A percentile compares a stretch with the other conserved stretches of the same genome.
Evolutionary conservation across 257 asterid genomes (phyloP).

Genomic region (Solanum corneliomulleri): DNA sequence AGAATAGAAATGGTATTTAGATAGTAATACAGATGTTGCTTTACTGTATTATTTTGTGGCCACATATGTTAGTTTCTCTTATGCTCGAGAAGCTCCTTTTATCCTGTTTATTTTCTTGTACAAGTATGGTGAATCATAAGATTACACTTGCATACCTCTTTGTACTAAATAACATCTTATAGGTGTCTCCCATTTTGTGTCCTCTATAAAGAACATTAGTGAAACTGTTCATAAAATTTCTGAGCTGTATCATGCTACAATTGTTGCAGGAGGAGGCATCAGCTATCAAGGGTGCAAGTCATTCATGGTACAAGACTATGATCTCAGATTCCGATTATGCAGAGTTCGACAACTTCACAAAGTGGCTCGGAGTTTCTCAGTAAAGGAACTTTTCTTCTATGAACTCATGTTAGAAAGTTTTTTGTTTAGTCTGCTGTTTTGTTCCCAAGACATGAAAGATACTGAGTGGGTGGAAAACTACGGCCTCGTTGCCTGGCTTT

Average conservation of each 20-base stretch:
- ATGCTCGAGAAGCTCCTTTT: not conserved
- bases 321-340: constrained; percentile 78
- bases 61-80: not conserved
- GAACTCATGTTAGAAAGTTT: not conserved
- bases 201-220: not conserved
- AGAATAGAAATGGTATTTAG: not conserved
- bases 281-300: constrained; percentile 49
- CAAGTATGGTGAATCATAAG: too few relatives aligned
- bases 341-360: constrained; percentile 73
- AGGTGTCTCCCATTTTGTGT: not conserved
- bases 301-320: constrained; percentile 84
- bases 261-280: constrained; percentile 62
- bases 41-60: not conserved
- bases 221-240: not conserved
- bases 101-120: not conserved
- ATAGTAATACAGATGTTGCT: not conserved
- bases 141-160: not conserved
- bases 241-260: not conserved
- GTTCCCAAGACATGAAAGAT: not conserved
- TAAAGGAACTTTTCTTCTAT: constrained; percentile 5
- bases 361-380: constrained; percentile 84
- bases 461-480: not conserved
- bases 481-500: not conserved
- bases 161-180: not conserved
- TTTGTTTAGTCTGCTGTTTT: not conserved